phyloP scores from a whole-genome alignment of 352 stramenopile genomes.

The Phytophthora citrophthora region DNA sequence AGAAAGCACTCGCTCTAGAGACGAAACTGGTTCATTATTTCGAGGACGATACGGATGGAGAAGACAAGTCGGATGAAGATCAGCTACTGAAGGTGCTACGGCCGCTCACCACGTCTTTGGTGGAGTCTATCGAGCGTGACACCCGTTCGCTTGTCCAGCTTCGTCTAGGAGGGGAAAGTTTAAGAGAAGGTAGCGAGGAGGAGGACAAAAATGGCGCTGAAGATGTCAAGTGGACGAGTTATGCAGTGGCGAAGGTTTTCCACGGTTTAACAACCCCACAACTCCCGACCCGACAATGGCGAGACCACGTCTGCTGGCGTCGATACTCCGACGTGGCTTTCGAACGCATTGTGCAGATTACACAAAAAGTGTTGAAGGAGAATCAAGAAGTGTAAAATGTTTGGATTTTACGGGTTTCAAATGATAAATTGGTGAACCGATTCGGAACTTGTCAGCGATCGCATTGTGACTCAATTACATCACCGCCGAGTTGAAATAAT shows the following conservation, averaged over 20 bases:
- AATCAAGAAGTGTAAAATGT: conserved; percentile 3
- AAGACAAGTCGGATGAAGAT: conserved; percentile 33
- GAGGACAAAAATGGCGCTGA: conserved; percentile 23
- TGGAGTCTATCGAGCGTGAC: conserved; percentile 67
- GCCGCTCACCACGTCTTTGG: conserved; percentile 52
- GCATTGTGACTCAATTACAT: too few relatives aligned
- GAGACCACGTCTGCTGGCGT: conserved; percentile 68
- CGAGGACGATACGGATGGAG: conserved; percentile 42
- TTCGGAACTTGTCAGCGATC: too few relatives aligned
- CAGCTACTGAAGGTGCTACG: conserved; percentile 42
- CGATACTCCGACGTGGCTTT: conserved; percentile 75
- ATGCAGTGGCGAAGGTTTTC: conserved; percentile 80
- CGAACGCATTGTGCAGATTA: conserved; percentile 72
- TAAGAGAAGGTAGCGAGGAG: conserved; percentile 21
- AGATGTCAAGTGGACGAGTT: conserved; percentile 55
- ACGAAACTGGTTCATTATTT: conserved; percentile 70
- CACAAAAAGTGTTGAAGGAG: conserved; percentile 56
- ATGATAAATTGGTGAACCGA: too few relatives aligned
- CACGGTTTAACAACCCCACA: conserved; percentile 74
- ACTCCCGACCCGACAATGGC: conserved; percentile 67
- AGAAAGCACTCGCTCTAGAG: conserved; percentile 50
- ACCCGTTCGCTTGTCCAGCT: conserved; percentile 44
- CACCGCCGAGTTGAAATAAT: too few relatives aligned
- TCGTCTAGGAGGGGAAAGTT: conserved; percentile 17
- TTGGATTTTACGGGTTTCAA: too few relatives aligned